Percentiles rank a stretch among this genome's conserved stretches.
These are phyloP conservation scores for Saksenaea vasiformis DNA, from an alignment of 371 early-diverging fungal genomes.

Conservation along the genomic window DNA sequence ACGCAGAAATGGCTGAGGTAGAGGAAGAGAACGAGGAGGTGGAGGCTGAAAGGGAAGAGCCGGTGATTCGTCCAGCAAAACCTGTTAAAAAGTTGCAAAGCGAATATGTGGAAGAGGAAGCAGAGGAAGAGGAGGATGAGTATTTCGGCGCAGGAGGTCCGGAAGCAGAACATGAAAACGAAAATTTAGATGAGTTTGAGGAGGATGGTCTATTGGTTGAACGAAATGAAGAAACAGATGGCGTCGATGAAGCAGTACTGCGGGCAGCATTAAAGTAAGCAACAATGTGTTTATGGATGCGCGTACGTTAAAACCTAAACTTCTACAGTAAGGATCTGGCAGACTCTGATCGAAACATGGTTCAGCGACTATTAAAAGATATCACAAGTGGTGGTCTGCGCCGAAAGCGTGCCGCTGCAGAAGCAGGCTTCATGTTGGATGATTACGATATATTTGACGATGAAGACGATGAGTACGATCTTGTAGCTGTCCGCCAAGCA, in stretches of 20 bases:
- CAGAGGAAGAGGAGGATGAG: conserved; percentile 54
- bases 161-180: conserved; percentile 29
- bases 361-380: conserved; percentile 44
- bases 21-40: conserved; percentile 18
- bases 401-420: conserved; percentile 38
- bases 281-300: background rate
- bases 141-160: conserved; percentile 45
- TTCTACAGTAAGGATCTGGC: conserved; percentile 34
- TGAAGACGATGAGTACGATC: conserved; percentile 40
- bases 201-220: conserved; percentile 47
- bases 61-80: background rate
- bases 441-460: conserved; percentile 41
- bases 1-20: conserved; percentile 4
- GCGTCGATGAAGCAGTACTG: conserved; percentile 36
- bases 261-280: conserved; percentile 38
- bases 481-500: conserved; percentile 36
- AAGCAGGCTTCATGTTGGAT: conserved; percentile 40
- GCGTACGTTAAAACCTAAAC: background rate
- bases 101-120: conserved; percentile 48
- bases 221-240: conserved; percentile 36
- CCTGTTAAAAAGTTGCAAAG: conserved; percentile 11
- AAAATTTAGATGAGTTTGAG: conserved; percentile 44
- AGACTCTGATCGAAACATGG: conserved; percentile 43
- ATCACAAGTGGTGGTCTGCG: conserved; percentile 47
- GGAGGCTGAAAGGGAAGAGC: background rate